Evolutionary conservation across 805 yeast genomes (phyloP).

Genomic region (Helenozyma rhizophorensis): DNA sequence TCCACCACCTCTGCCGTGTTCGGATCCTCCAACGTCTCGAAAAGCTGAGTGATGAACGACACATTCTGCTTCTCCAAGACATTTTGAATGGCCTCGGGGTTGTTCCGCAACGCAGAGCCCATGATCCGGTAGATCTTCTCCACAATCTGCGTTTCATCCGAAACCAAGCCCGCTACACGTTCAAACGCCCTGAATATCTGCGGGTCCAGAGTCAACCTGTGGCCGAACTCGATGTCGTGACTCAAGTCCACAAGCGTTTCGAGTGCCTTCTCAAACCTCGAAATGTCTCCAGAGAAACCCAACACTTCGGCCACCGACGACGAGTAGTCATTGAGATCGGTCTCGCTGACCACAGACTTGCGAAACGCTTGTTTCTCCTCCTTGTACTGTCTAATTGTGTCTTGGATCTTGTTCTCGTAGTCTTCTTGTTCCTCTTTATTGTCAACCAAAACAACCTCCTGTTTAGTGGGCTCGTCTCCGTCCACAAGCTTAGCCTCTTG

Average conservation of each 20-base stretch:
- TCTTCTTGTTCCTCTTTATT: conserved; percentile 3
- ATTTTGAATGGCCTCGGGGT: conserved; percentile 52
- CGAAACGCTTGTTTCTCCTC: background rate
- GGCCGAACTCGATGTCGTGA: conserved; percentile 64
- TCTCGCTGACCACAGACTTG: conserved; percentile 8
- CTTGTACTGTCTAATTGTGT: conserved; percentile 4
- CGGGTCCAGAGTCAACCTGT: conserved; percentile 36
- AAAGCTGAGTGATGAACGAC: conserved; percentile 18
- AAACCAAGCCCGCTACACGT: conserved; percentile 13
- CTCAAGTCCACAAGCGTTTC: conserved; percentile 54
- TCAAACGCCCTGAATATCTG: conserved; percentile 28
- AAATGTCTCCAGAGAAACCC: conserved; percentile 13
- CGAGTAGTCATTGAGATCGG: conserved; percentile 14
- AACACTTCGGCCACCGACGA: conserved; percentile 11
- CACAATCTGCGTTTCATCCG: conserved; percentile 21
- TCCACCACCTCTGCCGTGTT: conserved; percentile 29
- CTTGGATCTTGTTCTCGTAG: conserved; percentile 2
- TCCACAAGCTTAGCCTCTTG: conserved; percentile 65
- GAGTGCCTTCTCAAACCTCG: conserved; percentile 26
- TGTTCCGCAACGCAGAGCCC: conserved; percentile 69
- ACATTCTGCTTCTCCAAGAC: conserved; percentile 22
- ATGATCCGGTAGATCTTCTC: conserved; percentile 59
- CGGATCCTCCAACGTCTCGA: conserved; percentile 15
- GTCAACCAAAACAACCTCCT: conserved; percentile 7
- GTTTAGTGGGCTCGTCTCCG: conserved; percentile 12